Evolutionary conservation across 768 basidiomycete species (phyloP).

Genomic region (Suillus fuscotomentosus): DNA sequence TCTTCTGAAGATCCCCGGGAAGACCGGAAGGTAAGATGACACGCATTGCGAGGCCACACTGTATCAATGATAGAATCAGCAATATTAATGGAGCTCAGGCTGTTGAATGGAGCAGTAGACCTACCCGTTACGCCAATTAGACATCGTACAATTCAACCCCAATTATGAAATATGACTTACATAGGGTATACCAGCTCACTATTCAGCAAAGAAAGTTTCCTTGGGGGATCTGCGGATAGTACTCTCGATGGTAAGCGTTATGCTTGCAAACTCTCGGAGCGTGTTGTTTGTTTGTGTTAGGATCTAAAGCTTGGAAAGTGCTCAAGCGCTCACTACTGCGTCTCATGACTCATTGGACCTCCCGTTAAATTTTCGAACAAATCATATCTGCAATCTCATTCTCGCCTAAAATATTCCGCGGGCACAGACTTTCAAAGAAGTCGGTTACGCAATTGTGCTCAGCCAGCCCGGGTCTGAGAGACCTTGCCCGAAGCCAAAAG

Average conservation of each 20-base stretch:
- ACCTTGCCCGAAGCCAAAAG: conserved; percentile 84
- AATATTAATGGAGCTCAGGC: not conserved
- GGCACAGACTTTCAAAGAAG: conserved; percentile 50
- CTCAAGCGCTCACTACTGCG: not conserved
- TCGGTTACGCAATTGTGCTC: conserved; percentile 66
- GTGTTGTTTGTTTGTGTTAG: not conserved
- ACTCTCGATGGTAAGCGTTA: not conserved
- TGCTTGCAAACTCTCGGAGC: not conserved
- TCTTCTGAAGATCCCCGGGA: not conserved
- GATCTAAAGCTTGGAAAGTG: not conserved
- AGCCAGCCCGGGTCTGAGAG: conserved; percentile 16
- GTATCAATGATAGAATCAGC: not conserved
- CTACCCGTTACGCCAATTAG: not conserved
- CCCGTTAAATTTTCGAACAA: conserved; percentile 8
- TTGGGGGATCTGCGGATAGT: not conserved
- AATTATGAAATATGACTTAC: not conserved
- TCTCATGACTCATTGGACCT: not conserved
- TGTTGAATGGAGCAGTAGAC: not conserved
- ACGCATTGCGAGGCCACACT: not conserved
- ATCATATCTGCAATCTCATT: conserved; percentile 18
- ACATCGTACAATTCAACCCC: not conserved
- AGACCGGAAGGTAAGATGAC: not conserved
- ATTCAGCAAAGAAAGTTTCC: not conserved
- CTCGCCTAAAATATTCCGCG: conserved; percentile 45
- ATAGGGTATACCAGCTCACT: not conserved